Base-by-base conservation (phyloP, 2,329 filamentous ascomycete species). In the Trichoderma asperellum region DNA sequence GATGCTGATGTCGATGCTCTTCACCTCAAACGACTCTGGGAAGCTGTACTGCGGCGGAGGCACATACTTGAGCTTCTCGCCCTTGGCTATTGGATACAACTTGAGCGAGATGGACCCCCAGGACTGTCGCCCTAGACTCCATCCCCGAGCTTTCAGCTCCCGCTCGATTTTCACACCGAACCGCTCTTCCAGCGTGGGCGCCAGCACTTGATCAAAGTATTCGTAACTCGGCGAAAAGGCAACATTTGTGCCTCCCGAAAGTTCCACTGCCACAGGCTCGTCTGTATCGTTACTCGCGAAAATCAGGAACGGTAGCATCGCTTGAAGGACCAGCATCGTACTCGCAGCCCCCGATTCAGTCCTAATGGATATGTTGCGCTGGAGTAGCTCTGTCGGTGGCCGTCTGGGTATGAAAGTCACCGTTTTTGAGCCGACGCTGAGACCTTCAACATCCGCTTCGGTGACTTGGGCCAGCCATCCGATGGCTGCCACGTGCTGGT, bases 201-300 rank as follows among this genome's bases (percentile, higher is more conserved):
- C 77, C 1, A 90, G 80, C 0, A 90, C 84, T 73, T 89, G 88
- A 73, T 88, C 86, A 4, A 89, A 77, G 73, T 90, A 91, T 73
- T 91, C 88, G 70, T 82, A 89, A n/a, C 84, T 87, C 1, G 83
- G 80, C 0, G 87, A 88, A 73, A 83, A 88, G 11, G 81, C 79
- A 2, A 87, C 84, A 71, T 90, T 89, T 1, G 88, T 89, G 18
- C 88, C 88, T 5, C 88, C 88, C 1, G 83, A 81, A 7, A 90
- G 83, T 21, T 82, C 80, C 5, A 89, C 72, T 35, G 81, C 80
- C 27, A 89, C 78, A 1, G 83, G 81, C 32, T 83, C 79, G 7
- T 73, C 76, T n/a, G 71, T 75, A 7, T 79, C 78, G 70, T 82
- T 81, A n/a, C 82, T 80, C 0, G 86, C 83, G 68, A 87, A 88